Evolutionary conservation across 202 grass and related monocot genomes (phyloP).

Genomic region (Bolboschoenoplectus hybrid): DNA sequence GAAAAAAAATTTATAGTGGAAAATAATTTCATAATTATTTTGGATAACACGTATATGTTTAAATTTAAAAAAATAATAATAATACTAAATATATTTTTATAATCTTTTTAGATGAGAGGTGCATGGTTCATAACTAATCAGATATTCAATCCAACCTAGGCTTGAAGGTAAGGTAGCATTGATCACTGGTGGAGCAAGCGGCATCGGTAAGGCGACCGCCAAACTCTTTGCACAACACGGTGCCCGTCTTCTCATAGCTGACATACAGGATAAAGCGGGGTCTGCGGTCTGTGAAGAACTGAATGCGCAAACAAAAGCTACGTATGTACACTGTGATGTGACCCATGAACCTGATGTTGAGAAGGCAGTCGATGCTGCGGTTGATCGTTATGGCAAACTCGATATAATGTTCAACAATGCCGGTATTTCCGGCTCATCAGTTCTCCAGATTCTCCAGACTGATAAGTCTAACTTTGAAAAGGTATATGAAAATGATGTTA

Average conservation of each 20-base stretch:
- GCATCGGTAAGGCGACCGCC: conserved; percentile 38
- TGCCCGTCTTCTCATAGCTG: conserved; percentile 38
- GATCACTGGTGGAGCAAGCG: conserved; percentile 42
- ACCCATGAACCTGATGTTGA: conserved; percentile 29
- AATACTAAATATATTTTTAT: too few species aligned
- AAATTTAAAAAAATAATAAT: too few species aligned
- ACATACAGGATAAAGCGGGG: conserved; percentile 38
- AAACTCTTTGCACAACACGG: conserved; percentile 40
- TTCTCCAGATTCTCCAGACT: not conserved
- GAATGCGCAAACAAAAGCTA: not conserved
- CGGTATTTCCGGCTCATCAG: not conserved
- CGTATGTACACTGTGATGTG: conserved; percentile 36
- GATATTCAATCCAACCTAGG: conserved; percentile 20
- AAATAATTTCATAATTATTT: too few species aligned
- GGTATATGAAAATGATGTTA: not conserved
- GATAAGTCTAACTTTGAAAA: conserved; percentile 37
- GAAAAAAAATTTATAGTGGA: too few species aligned
- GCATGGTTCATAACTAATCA: not conserved
- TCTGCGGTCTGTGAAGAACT: not conserved
- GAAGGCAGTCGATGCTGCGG: conserved; percentile 24
- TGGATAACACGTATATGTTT: too few species aligned
- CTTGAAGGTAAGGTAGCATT: conserved; percentile 43
- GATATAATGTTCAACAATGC: conserved; percentile 43
- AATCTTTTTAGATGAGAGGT: too few species aligned
- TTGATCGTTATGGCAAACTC: conserved; percentile 25